Evolutionary conservation across 306 rosid genomes (phyloP).

Genomic region (Dicorynia guianensis): DNA sequence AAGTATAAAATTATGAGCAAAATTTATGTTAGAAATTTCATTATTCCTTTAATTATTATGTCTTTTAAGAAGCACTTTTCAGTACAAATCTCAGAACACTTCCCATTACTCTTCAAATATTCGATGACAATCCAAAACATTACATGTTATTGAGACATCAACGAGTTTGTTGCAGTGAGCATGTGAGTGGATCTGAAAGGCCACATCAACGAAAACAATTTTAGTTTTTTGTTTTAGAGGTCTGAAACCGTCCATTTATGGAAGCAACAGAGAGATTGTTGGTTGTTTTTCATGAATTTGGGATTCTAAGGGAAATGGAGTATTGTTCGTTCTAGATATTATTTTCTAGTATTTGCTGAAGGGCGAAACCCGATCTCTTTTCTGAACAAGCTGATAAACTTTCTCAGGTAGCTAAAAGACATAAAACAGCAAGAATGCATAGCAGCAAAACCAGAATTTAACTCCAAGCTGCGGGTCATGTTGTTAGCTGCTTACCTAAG

Average conservation of each 20-base stretch:
- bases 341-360: not conserved
- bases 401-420: constrained; percentile 1
- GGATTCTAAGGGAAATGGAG: not conserved
- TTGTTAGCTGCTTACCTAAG: constrained; percentile 60
- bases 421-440: constrained; percentile 26
- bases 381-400: not conserved
- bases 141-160: too few species aligned
- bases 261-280: constrained; percentile 16
- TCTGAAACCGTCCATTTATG: constrained; percentile 10
- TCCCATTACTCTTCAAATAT: too few species aligned
- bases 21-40: too few species aligned
- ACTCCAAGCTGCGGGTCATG: constrained; percentile 52
- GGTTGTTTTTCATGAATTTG: not conserved
- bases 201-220: too few species aligned
- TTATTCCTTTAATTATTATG: too few species aligned
- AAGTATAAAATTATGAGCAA: too few species aligned
- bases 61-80: too few species aligned
- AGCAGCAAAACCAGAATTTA: constrained; percentile 43
- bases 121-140: too few species aligned
- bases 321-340: not conserved
- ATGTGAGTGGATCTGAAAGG: too few species aligned
- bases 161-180: too few species aligned
- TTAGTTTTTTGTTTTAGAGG: not conserved
- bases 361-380: not conserved
- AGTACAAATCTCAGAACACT: too few species aligned